Evolutionary conservation across 164 flowering plant species (phyloP).

Genomic region (Aristolochia californica): DNA sequence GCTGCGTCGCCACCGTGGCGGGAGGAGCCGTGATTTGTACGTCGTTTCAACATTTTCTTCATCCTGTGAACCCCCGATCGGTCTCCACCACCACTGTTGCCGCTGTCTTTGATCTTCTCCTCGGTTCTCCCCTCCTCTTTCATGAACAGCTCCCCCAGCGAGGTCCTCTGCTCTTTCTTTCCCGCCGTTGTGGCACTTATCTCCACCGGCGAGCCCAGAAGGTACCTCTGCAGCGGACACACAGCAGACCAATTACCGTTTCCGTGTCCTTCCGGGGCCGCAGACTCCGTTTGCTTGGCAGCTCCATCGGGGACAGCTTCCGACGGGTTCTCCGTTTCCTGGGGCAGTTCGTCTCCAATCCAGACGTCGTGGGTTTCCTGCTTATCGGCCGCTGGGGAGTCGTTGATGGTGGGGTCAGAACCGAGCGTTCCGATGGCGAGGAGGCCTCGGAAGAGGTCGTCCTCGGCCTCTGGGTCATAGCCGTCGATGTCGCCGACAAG

Average conservation of each 20-base stretch:
- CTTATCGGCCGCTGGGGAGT: too few species aligned
- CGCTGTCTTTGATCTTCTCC: slow-evolving; percentile 16
- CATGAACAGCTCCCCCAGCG: slow-evolving; percentile 85
- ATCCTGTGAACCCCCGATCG: slow-evolving; percentile 43
- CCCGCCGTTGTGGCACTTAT: slow-evolving; percentile 17
- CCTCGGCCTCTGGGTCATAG: slow-evolving; percentile 30
- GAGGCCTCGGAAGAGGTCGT: slow-evolving; percentile 57
- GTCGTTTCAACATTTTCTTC: slow-evolving; percentile 57
- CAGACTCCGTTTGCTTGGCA: slow-evolving; percentile 20
- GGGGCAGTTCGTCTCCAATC: not conserved
- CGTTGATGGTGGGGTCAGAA: slow-evolving; percentile 18
- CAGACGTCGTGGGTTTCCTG: too few species aligned
- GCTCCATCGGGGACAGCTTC: not conserved
- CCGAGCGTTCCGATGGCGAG: slow-evolving; percentile 86
- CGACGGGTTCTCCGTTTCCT: not conserved
- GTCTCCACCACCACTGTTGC: slow-evolving; percentile 40
- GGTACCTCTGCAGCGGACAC: slow-evolving; percentile 77
- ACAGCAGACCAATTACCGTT: slow-evolving; percentile 19
- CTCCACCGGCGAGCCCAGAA: slow-evolving; percentile 66
- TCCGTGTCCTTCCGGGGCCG: slow-evolving; percentile 21
- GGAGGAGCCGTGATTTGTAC: slow-evolving; percentile 31
- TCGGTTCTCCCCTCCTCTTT: slow-evolving; percentile 46
- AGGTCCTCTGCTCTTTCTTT: slow-evolving; percentile 66
- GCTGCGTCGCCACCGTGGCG: slow-evolving; percentile 15
- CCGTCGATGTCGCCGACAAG: slow-evolving; percentile 49